phyloP scores from a whole-genome alignment of 495 filamentous ascomycete genomes.

The Tuber indicum region DNA sequence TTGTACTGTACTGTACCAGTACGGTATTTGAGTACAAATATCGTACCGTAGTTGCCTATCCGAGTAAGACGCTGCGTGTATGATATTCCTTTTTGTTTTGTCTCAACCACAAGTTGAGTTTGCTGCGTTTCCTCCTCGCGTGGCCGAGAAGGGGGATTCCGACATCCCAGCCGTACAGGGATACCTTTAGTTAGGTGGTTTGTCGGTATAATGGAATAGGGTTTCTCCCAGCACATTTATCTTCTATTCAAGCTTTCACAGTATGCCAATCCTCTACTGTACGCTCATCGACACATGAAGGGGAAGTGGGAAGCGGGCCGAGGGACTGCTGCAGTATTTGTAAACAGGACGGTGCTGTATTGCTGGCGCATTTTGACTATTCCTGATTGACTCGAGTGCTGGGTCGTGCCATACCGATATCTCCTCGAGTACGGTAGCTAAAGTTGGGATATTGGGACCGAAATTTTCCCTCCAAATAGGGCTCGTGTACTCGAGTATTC shows the following conservation, averaged over 20 bases:
- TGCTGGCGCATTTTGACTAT: background rate
- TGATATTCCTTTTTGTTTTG: background rate
- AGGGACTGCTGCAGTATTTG: background rate
- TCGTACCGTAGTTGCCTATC: background rate
- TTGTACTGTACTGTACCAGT: too few relatives aligned
- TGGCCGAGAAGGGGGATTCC: background rate
- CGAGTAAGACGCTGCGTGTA: background rate
- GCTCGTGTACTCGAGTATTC: background rate
- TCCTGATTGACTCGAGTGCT: background rate
- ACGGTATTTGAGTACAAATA: too few relatives aligned
- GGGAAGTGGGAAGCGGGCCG: background rate
- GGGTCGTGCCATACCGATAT: background rate
- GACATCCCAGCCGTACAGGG: background rate
- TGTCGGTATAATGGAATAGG: too few relatives aligned
- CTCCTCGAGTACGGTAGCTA: background rate
- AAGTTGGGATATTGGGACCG: background rate
- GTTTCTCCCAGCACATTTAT: background rate
- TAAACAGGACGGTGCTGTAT: background rate
- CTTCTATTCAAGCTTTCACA: background rate
- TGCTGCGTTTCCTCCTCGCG: background rate
- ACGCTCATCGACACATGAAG: background rate
- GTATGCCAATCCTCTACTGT: background rate
- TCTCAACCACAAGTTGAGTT: background rate
- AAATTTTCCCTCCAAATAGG: background rate
- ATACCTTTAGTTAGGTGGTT: too few relatives aligned